A percentile compares a stretch with the other conserved stretches of the same genome.
Evolutionary conservation across 2,329 filamentous ascomycete species (phyloP).

Genomic region (Penicillium nordicum): DNA sequence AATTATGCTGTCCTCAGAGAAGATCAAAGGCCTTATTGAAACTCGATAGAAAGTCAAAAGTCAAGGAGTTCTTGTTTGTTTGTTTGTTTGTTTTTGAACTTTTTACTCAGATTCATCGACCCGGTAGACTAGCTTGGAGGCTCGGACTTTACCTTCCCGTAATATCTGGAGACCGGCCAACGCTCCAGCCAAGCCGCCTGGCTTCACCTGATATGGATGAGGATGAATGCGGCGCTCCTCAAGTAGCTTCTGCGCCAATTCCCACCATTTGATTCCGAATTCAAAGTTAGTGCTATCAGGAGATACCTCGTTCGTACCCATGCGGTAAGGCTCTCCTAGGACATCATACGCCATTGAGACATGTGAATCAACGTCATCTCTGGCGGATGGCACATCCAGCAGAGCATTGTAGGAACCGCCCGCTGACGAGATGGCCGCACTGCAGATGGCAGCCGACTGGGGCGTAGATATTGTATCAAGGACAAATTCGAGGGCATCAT

Average conservation of each 20-base stretch:
- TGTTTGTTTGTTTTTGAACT: not conserved
- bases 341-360: conserved; percentile 22
- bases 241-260: conserved; percentile 13
- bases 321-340: conserved; percentile 19
- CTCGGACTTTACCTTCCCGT: conserved; percentile 19
- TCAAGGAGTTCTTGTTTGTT: not conserved
- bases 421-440: conserved; percentile 15
- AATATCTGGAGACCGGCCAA: conserved; percentile 19
- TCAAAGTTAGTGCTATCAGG: conserved; percentile 10
- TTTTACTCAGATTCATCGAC: conserved; percentile 6
- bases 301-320: conserved; percentile 7
- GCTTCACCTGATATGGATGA: conserved; percentile 17
- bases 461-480: conserved; percentile 22
- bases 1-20: too few species aligned
- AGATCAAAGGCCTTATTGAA: not conserved
- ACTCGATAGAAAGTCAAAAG: too few species aligned
- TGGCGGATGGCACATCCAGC: conserved; percentile 13
- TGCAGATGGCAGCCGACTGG: conserved; percentile 19
- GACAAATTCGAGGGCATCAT: conserved; percentile 19
- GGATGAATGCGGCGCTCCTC: conserved; percentile 13
- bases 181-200: conserved; percentile 17
- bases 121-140: conserved; percentile 23
- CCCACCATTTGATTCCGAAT: conserved; percentile 17
- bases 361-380: conserved; percentile 19
- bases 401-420: conserved; percentile 21